A percentile compares a stretch with the other conserved stretches of the same genome.
Conservation (phyloP, 768 basidiomycete species). For the Udeniomyces megalosporus region DNA sequence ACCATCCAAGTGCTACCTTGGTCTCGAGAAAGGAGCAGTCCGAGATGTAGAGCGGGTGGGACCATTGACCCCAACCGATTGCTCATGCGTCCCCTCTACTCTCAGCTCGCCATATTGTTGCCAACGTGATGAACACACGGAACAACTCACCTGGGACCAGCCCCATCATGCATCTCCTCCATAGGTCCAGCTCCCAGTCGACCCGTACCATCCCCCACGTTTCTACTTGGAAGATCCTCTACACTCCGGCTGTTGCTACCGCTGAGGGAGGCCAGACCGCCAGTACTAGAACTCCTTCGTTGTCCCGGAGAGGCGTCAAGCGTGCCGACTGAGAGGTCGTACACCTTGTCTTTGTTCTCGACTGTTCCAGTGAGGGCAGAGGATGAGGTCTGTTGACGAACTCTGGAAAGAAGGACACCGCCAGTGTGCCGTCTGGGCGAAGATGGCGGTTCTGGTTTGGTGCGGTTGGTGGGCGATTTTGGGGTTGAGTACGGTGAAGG, state of each 20-base stretch:
- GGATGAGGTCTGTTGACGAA: not conserved
- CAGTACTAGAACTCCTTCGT: too few relatives aligned
- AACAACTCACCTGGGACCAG: too few relatives aligned
- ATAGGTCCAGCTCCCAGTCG: too few relatives aligned
- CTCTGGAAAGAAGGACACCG: constrained; percentile 6
- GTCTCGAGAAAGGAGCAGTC: not conserved
- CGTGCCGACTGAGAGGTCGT: not conserved
- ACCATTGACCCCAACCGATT: too few relatives aligned
- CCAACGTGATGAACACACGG: too few relatives aligned
- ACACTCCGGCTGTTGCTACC: constrained; percentile 2
- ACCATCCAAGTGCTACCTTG: not conserved
- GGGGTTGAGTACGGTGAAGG: too few relatives aligned
- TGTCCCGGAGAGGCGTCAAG: too few relatives aligned
- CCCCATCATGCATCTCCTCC: too few relatives aligned
- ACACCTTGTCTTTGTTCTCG: not conserved
- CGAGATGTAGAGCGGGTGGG: too few relatives aligned
- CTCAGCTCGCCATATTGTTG: too few relatives aligned
- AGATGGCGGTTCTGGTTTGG: not conserved
- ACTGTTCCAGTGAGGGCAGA: not conserved
- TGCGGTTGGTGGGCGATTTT: not conserved
- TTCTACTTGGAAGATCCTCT: not conserved
- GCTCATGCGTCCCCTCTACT: too few relatives aligned
- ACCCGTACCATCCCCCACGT: too few relatives aligned
- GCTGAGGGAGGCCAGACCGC: not conserved
- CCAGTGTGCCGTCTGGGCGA: constrained; percentile 3